phyloP scores from a whole-genome alignment of 1,284 basidiomycete genomes.

The Ustilago xerochloae region DNA sequence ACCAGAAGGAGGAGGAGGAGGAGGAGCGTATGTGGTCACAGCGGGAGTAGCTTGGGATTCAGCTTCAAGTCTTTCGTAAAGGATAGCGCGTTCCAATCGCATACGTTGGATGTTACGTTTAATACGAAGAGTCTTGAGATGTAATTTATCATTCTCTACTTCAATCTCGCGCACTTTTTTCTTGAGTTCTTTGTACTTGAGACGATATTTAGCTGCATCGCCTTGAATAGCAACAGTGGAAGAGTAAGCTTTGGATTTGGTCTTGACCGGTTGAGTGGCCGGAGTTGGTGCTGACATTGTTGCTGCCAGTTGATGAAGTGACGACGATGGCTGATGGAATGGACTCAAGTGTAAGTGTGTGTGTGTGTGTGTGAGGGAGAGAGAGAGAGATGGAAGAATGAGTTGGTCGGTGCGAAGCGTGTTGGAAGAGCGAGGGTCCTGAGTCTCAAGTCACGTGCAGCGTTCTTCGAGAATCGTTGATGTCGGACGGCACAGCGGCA shows the following conservation, averaged over 20 bases:
- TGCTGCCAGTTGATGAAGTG: background rate
- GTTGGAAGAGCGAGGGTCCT: background rate
- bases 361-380: background rate
- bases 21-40: constrained; percentile 17
- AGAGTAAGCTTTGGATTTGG: constrained; percentile 64
- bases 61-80: constrained; percentile 60
- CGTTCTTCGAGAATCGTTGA: background rate
- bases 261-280: constrained; percentile 51
- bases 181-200: constrained; percentile 89
- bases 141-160: constrained; percentile 86
- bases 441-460: constrained; percentile 25
- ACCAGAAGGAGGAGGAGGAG: constrained; percentile 5
- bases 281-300: constrained; percentile 42
- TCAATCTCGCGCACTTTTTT: constrained; percentile 89
- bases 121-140: constrained; percentile 81
- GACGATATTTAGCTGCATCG: constrained; percentile 87
- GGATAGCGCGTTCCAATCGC: constrained; percentile 82
- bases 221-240: constrained; percentile 65
- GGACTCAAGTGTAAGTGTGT: background rate
- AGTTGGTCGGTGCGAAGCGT: constrained; percentile 8
- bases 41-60: constrained; percentile 41
- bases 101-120: constrained; percentile 87
- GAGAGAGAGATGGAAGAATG: background rate
- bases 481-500: constrained; percentile 5
- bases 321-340: background rate